Evolutionary conservation across 768 basidiomycete species (phyloP).

Genomic region (Tricholoma flavovirens): DNA sequence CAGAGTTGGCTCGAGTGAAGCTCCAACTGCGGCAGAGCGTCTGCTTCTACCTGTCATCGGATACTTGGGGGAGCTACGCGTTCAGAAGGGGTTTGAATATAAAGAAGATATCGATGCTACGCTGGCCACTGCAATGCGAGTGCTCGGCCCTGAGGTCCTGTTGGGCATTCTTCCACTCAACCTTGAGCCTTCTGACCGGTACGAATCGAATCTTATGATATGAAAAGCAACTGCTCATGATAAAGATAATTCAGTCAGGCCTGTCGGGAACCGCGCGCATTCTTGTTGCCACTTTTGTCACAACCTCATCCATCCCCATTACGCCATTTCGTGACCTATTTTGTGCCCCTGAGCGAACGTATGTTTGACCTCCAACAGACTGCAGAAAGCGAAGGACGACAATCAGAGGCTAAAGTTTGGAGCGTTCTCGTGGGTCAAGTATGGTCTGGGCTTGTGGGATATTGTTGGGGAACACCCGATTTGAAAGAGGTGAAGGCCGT

Average conservation of each 20-base stretch:
- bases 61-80: slow-evolving; percentile 68
- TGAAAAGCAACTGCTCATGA: background rate
- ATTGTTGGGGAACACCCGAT: slow-evolving; percentile 80
- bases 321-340: slow-evolving; percentile 81
- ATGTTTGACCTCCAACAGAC: slow-evolving; percentile 86
- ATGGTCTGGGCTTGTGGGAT: slow-evolving; percentile 88
- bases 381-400: slow-evolving; percentile 66
- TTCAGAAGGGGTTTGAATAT: slow-evolving; percentile 80
- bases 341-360: slow-evolving; percentile 89
- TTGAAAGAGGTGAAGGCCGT: slow-evolving; percentile 52
- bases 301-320: slow-evolving; percentile 79
- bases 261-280: slow-evolving; percentile 83
- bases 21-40: slow-evolving; percentile 58
- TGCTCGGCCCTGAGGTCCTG: slow-evolving; percentile 79
- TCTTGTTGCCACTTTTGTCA: slow-evolving; percentile 81
- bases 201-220: slow-evolving; percentile 20
- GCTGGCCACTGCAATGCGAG: slow-evolving; percentile 74
- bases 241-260: slow-evolving; percentile 41
- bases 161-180: slow-evolving; percentile 77
- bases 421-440: slow-evolving; percentile 89
- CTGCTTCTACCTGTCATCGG: slow-evolving; percentile 66
- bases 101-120: slow-evolving; percentile 83
- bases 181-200: slow-evolving; percentile 77
- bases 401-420: slow-evolving; percentile 92
- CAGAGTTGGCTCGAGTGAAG: slow-evolving; percentile 32